phyloP scores from a whole-genome alignment of 495 filamentous ascomycete species.

The Penicillium manginii region DNA sequence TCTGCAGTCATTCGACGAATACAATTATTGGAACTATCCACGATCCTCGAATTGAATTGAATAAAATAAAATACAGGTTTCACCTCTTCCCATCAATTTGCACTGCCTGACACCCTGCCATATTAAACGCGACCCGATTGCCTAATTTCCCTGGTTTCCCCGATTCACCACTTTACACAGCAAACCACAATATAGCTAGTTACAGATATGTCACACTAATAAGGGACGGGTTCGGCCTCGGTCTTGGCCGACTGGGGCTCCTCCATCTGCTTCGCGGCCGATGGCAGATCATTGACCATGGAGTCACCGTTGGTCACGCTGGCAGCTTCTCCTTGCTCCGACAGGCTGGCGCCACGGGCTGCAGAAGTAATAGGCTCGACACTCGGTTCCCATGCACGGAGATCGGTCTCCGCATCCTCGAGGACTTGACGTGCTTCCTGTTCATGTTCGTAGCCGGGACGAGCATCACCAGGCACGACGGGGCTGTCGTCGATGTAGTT shows the following conservation, averaged over 20 bases:
- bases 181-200: conserved; percentile 4
- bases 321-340: conserved; percentile 2
- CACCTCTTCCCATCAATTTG: background rate
- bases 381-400: conserved; percentile 67
- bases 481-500: conserved; percentile 90
- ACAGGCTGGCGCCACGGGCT: conserved; percentile 3
- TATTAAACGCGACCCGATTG: background rate
- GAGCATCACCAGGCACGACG: conserved; percentile 81
- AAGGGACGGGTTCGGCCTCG: conserved; percentile 3
- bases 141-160: too few species aligned
- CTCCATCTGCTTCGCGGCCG: conserved; percentile 15
- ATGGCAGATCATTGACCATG: conserved; percentile 13
- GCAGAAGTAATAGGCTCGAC: conserved; percentile 23
- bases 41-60: background rate
- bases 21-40: background rate
- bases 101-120: background rate
- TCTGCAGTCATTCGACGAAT: too few species aligned
- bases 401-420: conserved; percentile 90
- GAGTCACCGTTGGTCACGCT: conserved; percentile 11
- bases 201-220: conserved; percentile 13
- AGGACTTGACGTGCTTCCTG: conserved; percentile 76
- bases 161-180: conserved; percentile 11
- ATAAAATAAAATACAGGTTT: too few species aligned
- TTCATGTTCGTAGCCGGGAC: conserved; percentile 64
- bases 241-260: conserved; percentile 4